Percentiles rank a stretch among this genome's conserved stretches.
These are phyloP conservation scores for Cladophialophora exuberans DNA, from an alignment of 2,329 filamentous ascomycete genomes.

Conservation along the genomic window DNA sequence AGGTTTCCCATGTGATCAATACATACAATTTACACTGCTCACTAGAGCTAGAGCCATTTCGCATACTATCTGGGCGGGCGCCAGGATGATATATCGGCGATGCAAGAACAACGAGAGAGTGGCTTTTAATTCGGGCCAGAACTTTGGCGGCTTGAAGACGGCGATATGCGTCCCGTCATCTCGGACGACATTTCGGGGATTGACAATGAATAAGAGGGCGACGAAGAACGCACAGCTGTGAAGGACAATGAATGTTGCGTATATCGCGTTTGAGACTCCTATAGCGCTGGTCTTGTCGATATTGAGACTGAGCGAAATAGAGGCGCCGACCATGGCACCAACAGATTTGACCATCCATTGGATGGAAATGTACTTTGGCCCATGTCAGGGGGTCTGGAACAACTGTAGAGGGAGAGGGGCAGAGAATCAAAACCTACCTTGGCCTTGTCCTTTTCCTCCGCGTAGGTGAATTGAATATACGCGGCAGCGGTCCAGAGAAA, in stretches of 20 bases:
- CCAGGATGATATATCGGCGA: constrained; percentile 13
- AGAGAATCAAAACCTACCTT: not conserved
- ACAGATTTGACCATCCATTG: constrained; percentile 20
- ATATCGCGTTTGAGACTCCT: constrained; percentile 25
- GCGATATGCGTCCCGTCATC: constrained; percentile 31
- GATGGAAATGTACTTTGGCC: constrained; percentile 22
- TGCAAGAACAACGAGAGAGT: constrained; percentile 13
- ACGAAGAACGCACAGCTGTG: constrained; percentile 17
- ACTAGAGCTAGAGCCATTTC: constrained; percentile 21
- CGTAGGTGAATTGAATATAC: constrained; percentile 7
- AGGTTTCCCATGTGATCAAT: not conserved
- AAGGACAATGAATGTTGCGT: constrained; percentile 24
- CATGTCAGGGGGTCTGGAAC: not conserved
- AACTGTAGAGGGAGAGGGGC: not conserved
- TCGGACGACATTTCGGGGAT: constrained; percentile 25
- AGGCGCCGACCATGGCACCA: constrained; percentile 21
- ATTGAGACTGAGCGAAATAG: constrained; percentile 24
- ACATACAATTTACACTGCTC: constrained; percentile 13
- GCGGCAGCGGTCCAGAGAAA: constrained; percentile 23
- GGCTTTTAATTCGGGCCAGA: constrained; percentile 1
- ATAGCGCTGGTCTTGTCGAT: constrained; percentile 6
- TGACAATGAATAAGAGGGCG: constrained; percentile 14
- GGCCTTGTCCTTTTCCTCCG: constrained; percentile 17
- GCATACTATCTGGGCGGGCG: constrained; percentile 16
- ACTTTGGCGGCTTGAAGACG: constrained; percentile 18